Conservation (phyloP, 495 filamentous ascomycete genomes). For the Aspergillus haitiensis region DNA sequence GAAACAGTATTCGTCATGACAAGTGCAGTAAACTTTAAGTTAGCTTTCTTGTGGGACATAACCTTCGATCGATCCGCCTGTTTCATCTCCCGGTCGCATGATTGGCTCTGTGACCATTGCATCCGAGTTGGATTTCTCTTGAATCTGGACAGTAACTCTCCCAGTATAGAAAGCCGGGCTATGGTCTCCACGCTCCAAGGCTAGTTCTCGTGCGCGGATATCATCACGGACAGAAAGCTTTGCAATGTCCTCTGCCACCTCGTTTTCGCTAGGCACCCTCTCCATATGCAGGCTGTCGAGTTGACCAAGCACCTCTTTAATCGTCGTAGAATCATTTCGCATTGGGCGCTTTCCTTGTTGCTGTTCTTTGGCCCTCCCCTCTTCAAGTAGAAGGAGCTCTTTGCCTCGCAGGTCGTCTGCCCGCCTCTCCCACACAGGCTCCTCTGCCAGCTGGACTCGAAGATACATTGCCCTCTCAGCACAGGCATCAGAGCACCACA, state of each 20-base stretch:
- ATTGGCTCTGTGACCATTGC: conserved; percentile 29
- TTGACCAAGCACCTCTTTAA: conserved; percentile 33
- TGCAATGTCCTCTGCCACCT: conserved; percentile 27
- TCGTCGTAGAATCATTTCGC: conserved; percentile 12
- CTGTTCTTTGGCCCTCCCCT: conserved; percentile 30
- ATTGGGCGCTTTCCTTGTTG: conserved; percentile 20
- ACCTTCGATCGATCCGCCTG: conserved; percentile 48
- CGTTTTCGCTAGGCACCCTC: conserved; percentile 11
- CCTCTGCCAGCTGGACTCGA: conserved; percentile 77
- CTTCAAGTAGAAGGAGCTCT: conserved; percentile 57
- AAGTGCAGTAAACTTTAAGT: background rate
- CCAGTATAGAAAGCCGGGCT: conserved; percentile 31
- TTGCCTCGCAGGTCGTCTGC: conserved; percentile 39
- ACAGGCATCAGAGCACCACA: conserved; percentile 85
- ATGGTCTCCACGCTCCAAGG: conserved; percentile 50
- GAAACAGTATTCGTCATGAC: too few relatives aligned
- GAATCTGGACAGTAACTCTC: conserved; percentile 40
- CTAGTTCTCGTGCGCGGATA: conserved; percentile 38
- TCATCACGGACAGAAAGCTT: conserved; percentile 28
- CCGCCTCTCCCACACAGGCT: conserved; percentile 72
- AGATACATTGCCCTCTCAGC: conserved; percentile 76
- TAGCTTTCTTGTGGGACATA: conserved; percentile 38
- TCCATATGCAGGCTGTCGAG: conserved; percentile 35
- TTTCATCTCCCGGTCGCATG: conserved; percentile 38
- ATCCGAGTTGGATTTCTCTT: conserved; percentile 36